Evolutionary conservation across 441 rosid genomes (phyloP), one percentile per base, ranked within the genome.

Genomic region (Erodium texanum): DNA sequence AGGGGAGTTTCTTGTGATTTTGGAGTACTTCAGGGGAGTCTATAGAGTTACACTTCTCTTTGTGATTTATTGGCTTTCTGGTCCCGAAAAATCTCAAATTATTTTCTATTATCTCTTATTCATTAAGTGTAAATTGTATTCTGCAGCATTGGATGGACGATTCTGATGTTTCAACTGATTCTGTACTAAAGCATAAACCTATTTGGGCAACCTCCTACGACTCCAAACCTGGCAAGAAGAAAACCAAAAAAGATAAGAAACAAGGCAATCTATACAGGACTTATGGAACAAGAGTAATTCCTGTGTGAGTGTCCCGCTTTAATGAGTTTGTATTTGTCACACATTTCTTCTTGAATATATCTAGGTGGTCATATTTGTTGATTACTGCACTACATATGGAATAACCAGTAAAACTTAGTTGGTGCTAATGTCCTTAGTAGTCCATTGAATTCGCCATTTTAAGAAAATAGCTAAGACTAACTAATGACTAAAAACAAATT

Each of bases 231-330:
- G 77, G 76, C 62, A 87, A 82, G 79, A 79, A 77, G 75, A 87
- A 88, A 77, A 90, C 79, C 81, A 87, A 79, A 74, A 70, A 52
- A 34, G 80, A 67, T 66, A 88, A 79, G 84, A 89, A 87, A 76
- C 80, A 73, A 70, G 99, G 97, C 61, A 86, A 86, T 73, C 73
- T 92, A 70, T 80, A 88, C 74, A 87, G 92, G 66, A 91, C 99
- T 59, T 91, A 88, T 66, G 99, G 99, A 79, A 94, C 99, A 45
- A 83, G 97, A 87, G 97, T 94, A 71, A 85, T 94, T 83, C 99
- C 99, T 72, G 92, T 94, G 99, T 94, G 73, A 89, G 97, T 67
- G 70, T 63, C 64, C 56, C 68, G 24, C 74, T 71, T 75, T 54
- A 19, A 16, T 54, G 11, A 0, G 7, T 65, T 76, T 65, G 41